Conservation (phyloP, 73 alveolate species). For the Diophrys sp. region DNA sequence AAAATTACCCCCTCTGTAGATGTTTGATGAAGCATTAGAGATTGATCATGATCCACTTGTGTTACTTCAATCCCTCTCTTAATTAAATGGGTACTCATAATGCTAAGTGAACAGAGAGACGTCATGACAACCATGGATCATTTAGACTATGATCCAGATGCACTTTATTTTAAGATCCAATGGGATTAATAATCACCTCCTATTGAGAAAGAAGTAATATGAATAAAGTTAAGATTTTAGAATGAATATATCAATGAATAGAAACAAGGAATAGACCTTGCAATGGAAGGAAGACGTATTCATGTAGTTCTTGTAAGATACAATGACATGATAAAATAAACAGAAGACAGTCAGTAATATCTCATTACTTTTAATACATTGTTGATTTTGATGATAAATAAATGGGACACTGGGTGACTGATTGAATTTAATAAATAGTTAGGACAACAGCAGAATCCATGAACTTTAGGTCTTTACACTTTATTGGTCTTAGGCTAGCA, state of each 20-base stretch:
- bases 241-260: constrained; percentile 6
- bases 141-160: neutral
- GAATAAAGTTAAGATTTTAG: constrained; percentile 23
- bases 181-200: too few relatives aligned
- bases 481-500: too few relatives aligned
- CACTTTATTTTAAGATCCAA: neutral
- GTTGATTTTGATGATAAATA: too few relatives aligned
- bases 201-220: constrained; percentile 7
- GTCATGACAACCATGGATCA: neutral
- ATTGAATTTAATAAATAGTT: too few relatives aligned
- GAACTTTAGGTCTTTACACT: too few relatives aligned
- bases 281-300: constrained; percentile 8
- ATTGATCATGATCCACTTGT: constrained; percentile 27
- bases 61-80: neutral
- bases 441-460: too few relatives aligned
- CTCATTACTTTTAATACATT: neutral
- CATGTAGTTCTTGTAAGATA: constrained; percentile 45
- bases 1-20: constrained; percentile 34
- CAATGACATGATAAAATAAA: constrained; percentile 2
- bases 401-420: too few relatives aligned
- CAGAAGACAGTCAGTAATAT: neutral
- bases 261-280: constrained; percentile 17
- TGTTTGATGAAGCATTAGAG: constrained; percentile 27
- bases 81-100: constrained; percentile 13
- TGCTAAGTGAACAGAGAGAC: neutral